These are phyloP conservation scores for Xerocomellus chrysenteron DNA, from an alignment of 768 basidiomycete species.

Conservation along the genomic window DNA sequence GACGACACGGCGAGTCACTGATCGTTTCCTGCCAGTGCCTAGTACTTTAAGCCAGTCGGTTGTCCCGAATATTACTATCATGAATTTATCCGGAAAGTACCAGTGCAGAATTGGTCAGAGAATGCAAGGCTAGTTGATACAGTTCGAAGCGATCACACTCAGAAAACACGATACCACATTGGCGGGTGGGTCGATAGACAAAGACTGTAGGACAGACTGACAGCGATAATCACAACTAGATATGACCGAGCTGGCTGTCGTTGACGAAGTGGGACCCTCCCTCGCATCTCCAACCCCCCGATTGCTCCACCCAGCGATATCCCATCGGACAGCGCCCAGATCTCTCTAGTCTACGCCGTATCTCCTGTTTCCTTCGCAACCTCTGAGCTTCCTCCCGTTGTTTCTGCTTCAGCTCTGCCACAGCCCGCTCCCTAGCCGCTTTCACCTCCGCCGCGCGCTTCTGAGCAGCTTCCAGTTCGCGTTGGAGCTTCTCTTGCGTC, in stretches of 20 bases:
- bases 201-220: background rate
- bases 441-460: conserved; percentile 20
- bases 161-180: background rate
- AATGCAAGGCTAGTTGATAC: background rate
- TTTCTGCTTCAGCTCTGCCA: conserved; percentile 29
- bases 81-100: no score
- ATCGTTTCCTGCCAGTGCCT: no score
- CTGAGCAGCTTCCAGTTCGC: conserved; percentile 27
- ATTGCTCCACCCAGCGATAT: conserved; percentile 43
- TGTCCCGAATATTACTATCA: no score
- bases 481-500: conserved; percentile 23
- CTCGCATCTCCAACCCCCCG: conserved; percentile 44
- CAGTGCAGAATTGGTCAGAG: no score
- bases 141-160: background rate
- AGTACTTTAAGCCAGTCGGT: no score
- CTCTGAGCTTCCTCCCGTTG: conserved; percentile 38
- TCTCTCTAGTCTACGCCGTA: conserved; percentile 40
- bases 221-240: background rate
- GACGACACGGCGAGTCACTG: no score
- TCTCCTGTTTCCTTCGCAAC: conserved; percentile 21
- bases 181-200: background rate
- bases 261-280: conserved; percentile 46
- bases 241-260: conserved; percentile 26
- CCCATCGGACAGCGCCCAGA: conserved; percentile 54
- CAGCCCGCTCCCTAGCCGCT: conserved; percentile 23